Base-by-base conservation (phyloP, 73 alveolate species). In the Paramecium tetraurelia region DNA sequence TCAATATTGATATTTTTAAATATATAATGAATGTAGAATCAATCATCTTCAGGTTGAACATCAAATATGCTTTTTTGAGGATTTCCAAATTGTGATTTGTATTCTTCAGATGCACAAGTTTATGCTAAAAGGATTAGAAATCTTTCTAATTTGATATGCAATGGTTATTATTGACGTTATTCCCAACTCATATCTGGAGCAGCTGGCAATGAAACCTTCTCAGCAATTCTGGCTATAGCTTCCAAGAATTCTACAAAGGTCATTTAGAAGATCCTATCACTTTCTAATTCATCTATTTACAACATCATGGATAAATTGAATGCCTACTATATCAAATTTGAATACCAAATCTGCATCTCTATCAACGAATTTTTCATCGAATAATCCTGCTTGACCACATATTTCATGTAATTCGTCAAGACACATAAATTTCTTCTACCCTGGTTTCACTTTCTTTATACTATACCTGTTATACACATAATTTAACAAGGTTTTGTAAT, bases 161-260 rank as follows among this genome's bases (percentile, higher is more conserved):
- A 75, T 33, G 87, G 87, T 75, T 75, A 36, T 75, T 33, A 33
- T 38, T 75, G n/a, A 11, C 87, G 38, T 41, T 75, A 75, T 75
- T 75, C 87, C 87, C 58, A 75, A 38, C 68, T 75, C 87, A 75
- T 38, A 41, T 41, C 87, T 75, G 58, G 68, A 3, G 87, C 58
- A 29, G 58, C 87, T 4, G 87, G 87, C 18, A 75, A 41, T 41
- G 93, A 86, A 2, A 86, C 93, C 5, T 71, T 90, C 33, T 95
- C 98, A 59, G 95, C 94, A 12, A 92, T 44, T 85, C 98, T 95
- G 2, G 96, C 95, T 10, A 95, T 57, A 8, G 97, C 98, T 92
- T 95, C 98, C 43, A 95, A 36, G 53, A 95, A 95, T 58, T 95
- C 98, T 10, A 85, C 77, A 7, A 58, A 92, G 18, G 92, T 58